Evolutionary conservation across 2,329 filamentous ascomycete genomes (phyloP), one percentile per base, ranked within the genome.

Genomic region (Rasamsonia emersonii): DNA sequence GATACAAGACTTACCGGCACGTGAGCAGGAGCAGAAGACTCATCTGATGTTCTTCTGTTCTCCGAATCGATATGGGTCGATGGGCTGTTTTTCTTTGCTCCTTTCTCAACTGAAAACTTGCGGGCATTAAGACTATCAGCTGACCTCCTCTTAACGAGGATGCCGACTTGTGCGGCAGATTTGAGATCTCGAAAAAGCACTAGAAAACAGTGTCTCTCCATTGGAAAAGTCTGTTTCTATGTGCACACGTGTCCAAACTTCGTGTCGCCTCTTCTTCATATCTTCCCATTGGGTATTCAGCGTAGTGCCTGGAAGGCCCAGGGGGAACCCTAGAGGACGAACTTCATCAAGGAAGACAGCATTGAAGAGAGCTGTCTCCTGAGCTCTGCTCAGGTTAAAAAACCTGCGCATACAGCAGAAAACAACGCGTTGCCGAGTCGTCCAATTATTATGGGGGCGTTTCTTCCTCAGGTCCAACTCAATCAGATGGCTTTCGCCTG

Each of bases 391-490:
- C 5, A 27, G 28, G 4, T 36, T 13, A 15, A 51, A 56, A 18
- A 53, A 54, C 3, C 44, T 33, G 8, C 34, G 45, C 0, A 52
- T 20, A 7, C 46, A 52, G 10, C 53, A 56, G 1, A 53, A 35
- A 0, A 51, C 30, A 5, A 47, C 17, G 1, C 43, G 38, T 8
- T 44, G 33, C 7, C 43, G 28, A 3, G 25, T 25, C 2, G 31
- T 35, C 50, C 50, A 54, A 8, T 25, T 26, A 18, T 40, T 35
- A 2, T 37, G 34, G 13, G 27, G 21, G 9, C 30, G 18, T 13
- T 20, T 30, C 11, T 10, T 16, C 1, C 15, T 19, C 2, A 18
- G 24, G 10, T 44, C n/a, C n/a, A n/a, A n/a, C n/a, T n/a, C n/a
- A n/a, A n/a, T n/a, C n/a, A n/a, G n/a, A n/a, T n/a, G n/a, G n/a